Conservation (phyloP, 768 basidiomycete genomes). For the Rhodotorula diobovata region DNA sequence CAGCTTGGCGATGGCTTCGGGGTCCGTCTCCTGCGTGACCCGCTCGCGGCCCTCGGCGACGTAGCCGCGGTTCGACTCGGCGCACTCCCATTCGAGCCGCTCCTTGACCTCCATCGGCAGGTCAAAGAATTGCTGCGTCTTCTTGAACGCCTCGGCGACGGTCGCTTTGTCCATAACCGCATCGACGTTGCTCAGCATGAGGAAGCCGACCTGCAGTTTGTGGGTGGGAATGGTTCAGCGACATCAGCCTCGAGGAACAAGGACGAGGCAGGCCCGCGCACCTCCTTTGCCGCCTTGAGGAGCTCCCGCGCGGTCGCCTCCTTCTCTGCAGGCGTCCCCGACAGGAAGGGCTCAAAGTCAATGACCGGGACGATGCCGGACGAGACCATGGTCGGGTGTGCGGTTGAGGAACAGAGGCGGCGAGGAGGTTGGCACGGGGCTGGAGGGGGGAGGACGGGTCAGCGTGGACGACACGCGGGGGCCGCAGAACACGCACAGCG, state of each 20-base stretch:
- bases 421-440: neutral
- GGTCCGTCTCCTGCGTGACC: slow-evolving; percentile 40
- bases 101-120: slow-evolving; percentile 59
- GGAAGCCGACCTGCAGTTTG: slow-evolving; percentile 52
- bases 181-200: slow-evolving; percentile 72
- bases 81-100: slow-evolving; percentile 64
- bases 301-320: slow-evolving; percentile 62
- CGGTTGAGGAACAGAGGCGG: too few relatives aligned
- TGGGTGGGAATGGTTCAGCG: too few relatives aligned
- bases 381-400: neutral
- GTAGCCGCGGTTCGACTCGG: slow-evolving; percentile 65
- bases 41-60: slow-evolving; percentile 75
- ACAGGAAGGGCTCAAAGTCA: slow-evolving; percentile 66
- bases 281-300: slow-evolving; percentile 68
- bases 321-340: slow-evolving; percentile 56
- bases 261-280: slow-evolving; percentile 11
- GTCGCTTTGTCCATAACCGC: slow-evolving; percentile 54
- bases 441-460: neutral
- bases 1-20: slow-evolving; percentile 66
- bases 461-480: neutral
- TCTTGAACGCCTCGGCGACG: slow-evolving; percentile 59
- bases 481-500: neutral
- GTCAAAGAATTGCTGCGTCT: slow-evolving; percentile 74
- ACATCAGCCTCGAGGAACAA: neutral
- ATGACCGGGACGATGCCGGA: slow-evolving; percentile 59